phyloP scores from a whole-genome alignment of 805 yeast species.

The Scheffersomyces coipomensis region DNA sequence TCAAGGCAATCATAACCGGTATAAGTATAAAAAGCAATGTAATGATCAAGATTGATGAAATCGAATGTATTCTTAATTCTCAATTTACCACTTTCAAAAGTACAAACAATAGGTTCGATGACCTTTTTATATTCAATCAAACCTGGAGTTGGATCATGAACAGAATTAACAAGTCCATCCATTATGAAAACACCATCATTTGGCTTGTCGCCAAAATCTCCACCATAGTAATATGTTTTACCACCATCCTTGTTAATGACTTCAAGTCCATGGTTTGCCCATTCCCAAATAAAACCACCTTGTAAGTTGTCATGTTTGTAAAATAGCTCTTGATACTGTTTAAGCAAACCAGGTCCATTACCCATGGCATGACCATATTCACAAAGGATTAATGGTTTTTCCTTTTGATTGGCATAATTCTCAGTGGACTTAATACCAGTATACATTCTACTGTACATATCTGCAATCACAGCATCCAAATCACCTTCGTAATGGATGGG shows the following conservation, averaged over 20 bases:
- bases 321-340: constrained; percentile 30
- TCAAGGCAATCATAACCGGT: constrained; percentile 6
- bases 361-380: constrained; percentile 41
- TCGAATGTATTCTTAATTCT: constrained; percentile 15
- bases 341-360: constrained; percentile 32
- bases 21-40: constrained; percentile 3
- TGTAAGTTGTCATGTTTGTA: constrained; percentile 23
- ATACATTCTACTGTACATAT: constrained; percentile 32
- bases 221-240: constrained; percentile 26
- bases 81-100: constrained; percentile 7
- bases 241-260: constrained; percentile 8
- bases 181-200: constrained; percentile 35
- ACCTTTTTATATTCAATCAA: constrained; percentile 28
- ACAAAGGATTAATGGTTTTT: constrained; percentile 31
- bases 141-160: constrained; percentile 33
- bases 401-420: constrained; percentile 9
- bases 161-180: constrained; percentile 31
- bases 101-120: constrained; percentile 25
- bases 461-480: constrained; percentile 19
- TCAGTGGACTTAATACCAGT: constrained; percentile 18
- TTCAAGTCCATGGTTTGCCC: constrained; percentile 36
- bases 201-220: constrained; percentile 33
- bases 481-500: constrained; percentile 37
- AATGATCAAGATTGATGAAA: constrained; percentile 14
- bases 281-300: constrained; percentile 41